Base-by-base conservation (phyloP, 257 asterid species). In the Haberlea rhodopensis region DNA sequence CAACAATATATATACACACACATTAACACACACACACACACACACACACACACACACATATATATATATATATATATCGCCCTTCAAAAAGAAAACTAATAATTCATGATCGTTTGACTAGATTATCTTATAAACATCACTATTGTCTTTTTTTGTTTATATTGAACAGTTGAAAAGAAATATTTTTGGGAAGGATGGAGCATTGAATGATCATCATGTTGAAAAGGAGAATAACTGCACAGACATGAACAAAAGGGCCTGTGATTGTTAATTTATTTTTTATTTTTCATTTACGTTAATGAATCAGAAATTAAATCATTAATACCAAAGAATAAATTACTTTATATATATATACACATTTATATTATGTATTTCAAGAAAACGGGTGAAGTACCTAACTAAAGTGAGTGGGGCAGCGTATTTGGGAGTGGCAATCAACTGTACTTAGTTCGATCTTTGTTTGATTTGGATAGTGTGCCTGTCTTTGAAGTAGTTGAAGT, bases 191-290 rank as follows among this genome's bases (percentile, higher is more conserved):
- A 65, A 74, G 31, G 52, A 66, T 25, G 73, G 69, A 34, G 60
- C 48, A 29, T 43, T 73, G 75, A 56, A 4, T 8, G 51, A 43
- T 15, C 51, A 43, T 58, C 66, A 53, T 4, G 73, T 49, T 26
- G 71, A 75, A 31, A 75, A 70, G 32, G 69, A 74, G 40, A 62
- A 29, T 52, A 58, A 71, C 48, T 21, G 8, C 45, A 58, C 72
- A 37, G 82, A 82, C 32, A 27, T 80, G 75, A 73, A 78, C 76
- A 79, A 73, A 59, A 80, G 62, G 78, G 80, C 29, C 27, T 70
- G 37, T 76, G 83, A 68, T 72, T 79, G 72, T 43, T 43, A 0
- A 16, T 43, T 43, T 34, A 34, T 34, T 43, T 43, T 4, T n/a
- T n/a, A n/a, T n/a, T n/a, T n/a, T 43, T 43, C 7, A 15, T 43